Conservation (phyloP, 208 protist genomes). For the Strigomonas oncopelti region DNA sequence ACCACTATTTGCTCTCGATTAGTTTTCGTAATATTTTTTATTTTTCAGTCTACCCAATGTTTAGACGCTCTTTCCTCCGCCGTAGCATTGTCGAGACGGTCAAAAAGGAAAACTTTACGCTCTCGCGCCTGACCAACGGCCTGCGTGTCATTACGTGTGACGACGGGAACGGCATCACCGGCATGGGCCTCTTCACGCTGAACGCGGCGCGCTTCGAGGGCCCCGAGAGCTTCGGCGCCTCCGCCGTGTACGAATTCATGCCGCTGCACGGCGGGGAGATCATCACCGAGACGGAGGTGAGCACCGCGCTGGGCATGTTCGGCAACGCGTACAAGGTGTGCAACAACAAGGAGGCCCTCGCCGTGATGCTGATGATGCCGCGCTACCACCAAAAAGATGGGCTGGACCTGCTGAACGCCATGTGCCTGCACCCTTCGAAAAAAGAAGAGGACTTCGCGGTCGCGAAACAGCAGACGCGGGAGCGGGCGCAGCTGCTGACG, state of each 20-base stretch:
- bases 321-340: constrained; percentile 79
- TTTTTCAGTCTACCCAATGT: constrained; percentile 37
- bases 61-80: constrained; percentile 27
- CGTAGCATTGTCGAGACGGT: constrained; percentile 50
- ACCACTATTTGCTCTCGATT: too few relatives aligned
- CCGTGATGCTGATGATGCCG: constrained; percentile 74
- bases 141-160: constrained; percentile 84
- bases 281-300: constrained; percentile 50
- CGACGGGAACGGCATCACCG: constrained; percentile 76
- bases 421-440: constrained; percentile 68
- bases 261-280: constrained; percentile 65
- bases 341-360: constrained; percentile 86
- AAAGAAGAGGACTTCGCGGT: constrained; percentile 60
- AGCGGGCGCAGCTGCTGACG: constrained; percentile 40
- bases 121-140: constrained; percentile 72
- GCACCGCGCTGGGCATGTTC: constrained; percentile 56
- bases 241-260: constrained; percentile 75
- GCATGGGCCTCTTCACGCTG: constrained; percentile 82
- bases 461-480: constrained; percentile 56
- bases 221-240: constrained; percentile 44
- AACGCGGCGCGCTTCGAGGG: constrained; percentile 84
- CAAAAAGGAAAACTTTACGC: constrained; percentile 61
- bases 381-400: constrained; percentile 76
- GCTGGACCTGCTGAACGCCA: constrained; percentile 70
- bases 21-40: too few relatives aligned